Evolutionary conservation across 768 basidiomycete species (phyloP).

Genomic region (Podaxis sp.): DNA sequence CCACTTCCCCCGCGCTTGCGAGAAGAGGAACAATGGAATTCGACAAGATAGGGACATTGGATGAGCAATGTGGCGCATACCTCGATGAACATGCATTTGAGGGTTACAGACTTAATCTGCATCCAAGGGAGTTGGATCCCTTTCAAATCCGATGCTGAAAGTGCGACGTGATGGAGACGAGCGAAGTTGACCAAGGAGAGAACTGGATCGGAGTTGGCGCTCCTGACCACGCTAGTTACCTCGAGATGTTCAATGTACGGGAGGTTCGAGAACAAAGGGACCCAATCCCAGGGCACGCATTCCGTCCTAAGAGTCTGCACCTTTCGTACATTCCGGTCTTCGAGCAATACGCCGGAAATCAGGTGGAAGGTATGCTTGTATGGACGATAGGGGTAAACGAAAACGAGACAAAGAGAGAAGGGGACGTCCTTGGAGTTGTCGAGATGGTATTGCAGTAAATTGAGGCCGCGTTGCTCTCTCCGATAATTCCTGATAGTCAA

Average conservation of each 20-base stretch:
- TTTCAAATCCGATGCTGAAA: not conserved
- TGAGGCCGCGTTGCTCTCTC: not conserved
- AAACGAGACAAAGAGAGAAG: not conserved
- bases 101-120: constrained; percentile 5
- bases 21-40: not conserved
- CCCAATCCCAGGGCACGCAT: not conserved
- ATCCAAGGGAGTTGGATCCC: not conserved
- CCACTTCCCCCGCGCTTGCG: not conserved
- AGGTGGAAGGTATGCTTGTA: not conserved
- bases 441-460: not conserved
- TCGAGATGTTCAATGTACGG: not conserved
- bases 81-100: not conserved
- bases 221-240: not conserved
- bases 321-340: not conserved
- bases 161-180: not conserved
- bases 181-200: not conserved
- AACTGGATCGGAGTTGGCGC: not conserved
- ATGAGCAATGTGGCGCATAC: not conserved
- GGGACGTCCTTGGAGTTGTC: not conserved
- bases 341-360: not conserved
- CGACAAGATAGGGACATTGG: not conserved
- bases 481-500: not conserved
- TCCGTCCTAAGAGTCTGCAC: not conserved
- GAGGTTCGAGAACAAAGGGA: not conserved
- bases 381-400: not conserved